These are phyloP conservation scores for Leishmania major DNA, from an alignment of 208 protist genomes.

Conservation along the genomic window DNA sequence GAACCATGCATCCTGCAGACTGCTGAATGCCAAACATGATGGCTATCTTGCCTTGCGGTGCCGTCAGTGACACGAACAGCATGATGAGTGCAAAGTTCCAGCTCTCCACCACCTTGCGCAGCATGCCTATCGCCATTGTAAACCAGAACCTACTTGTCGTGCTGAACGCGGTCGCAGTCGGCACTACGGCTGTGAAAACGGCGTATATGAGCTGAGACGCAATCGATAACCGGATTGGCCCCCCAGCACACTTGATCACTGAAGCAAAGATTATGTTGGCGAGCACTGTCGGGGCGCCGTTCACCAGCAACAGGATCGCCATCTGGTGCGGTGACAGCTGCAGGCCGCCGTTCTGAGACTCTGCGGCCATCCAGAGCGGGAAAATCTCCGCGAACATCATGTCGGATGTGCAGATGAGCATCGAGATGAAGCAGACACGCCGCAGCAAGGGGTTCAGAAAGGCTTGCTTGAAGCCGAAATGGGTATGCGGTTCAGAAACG, in stretches of 20 bases:
- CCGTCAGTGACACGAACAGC: slow-evolving; percentile 61
- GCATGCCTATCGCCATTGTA: slow-evolving; percentile 44
- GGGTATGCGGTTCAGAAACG: slow-evolving; percentile 6
- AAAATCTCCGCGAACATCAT: slow-evolving; percentile 65
- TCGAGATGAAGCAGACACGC: slow-evolving; percentile 61
- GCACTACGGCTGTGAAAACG: slow-evolving; percentile 36
- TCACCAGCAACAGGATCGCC: slow-evolving; percentile 47
- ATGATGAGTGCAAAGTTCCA: slow-evolving; percentile 72
- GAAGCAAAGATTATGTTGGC: slow-evolving; percentile 60
- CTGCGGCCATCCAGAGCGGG: slow-evolving; percentile 61
- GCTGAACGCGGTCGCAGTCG: slow-evolving; percentile 32
- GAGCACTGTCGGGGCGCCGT: slow-evolving; percentile 47
- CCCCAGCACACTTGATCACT: slow-evolving; percentile 25
- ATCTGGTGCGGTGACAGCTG: slow-evolving; percentile 30
- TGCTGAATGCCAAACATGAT: slow-evolving; percentile 85
- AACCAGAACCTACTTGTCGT: slow-evolving; percentile 35
- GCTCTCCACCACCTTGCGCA: slow-evolving; percentile 53
- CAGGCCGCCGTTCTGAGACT: slow-evolving; percentile 38
- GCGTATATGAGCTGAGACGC: slow-evolving; percentile 35
- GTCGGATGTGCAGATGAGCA: slow-evolving; percentile 65
- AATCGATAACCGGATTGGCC: slow-evolving; percentile 53
- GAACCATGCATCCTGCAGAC: slow-evolving; percentile 64
- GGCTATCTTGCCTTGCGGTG: slow-evolving; percentile 55
- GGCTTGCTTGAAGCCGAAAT: slow-evolving; percentile 69
- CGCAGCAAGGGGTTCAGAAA: slow-evolving; percentile 46